Percentiles rank a stretch among this genome's conserved stretches.
Conservation (phyloP, 805 yeast species). For the Allodekkera sacchari region DNA sequence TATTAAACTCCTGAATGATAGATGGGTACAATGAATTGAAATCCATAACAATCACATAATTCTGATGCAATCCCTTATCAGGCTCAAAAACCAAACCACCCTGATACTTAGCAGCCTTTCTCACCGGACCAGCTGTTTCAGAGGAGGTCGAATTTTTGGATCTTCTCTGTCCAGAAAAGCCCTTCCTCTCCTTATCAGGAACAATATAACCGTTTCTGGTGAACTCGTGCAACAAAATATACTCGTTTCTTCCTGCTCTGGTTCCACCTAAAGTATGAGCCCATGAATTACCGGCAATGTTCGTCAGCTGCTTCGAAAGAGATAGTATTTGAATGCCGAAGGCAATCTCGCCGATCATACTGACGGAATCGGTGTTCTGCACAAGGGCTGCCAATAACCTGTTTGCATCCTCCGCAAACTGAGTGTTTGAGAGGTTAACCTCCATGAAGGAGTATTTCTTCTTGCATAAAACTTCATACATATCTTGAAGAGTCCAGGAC, state of each 20-base stretch:
- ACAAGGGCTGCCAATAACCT: constrained; percentile 61
- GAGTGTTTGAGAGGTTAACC: constrained; percentile 61
- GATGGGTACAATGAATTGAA: constrained; percentile 96
- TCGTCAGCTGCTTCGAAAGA: constrained; percentile 83
- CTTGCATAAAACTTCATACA: constrained; percentile 75
- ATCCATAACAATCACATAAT: constrained; percentile 90
- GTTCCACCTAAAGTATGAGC: constrained; percentile 90
- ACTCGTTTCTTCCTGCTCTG: constrained; percentile 93
- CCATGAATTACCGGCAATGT: constrained; percentile 97
- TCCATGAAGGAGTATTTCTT: constrained; percentile 56
- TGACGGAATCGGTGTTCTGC: constrained; percentile 60
- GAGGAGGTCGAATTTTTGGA: constrained; percentile 39
- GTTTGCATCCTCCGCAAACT: constrained; percentile 57
- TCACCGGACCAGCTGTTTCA: constrained; percentile 1
- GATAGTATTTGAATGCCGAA: constrained; percentile 80
- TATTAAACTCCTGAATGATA: constrained; percentile 93
- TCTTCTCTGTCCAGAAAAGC: constrained; percentile 28
- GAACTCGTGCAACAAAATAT: constrained; percentile 86
- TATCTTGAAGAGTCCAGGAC: constrained; percentile 88
- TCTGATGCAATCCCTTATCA: constrained; percentile 86
- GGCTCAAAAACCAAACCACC: constrained; percentile 88
- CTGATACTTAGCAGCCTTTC: constrained; percentile 22
- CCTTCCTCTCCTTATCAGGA: constrained; percentile 53
- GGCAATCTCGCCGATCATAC: constrained; percentile 69
- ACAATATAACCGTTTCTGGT: constrained; percentile 69